Evolutionary conservation across 345 rosid genomes (phyloP), one percentile per base, ranked within the genome.

Genomic region (Citrus medica): DNA sequence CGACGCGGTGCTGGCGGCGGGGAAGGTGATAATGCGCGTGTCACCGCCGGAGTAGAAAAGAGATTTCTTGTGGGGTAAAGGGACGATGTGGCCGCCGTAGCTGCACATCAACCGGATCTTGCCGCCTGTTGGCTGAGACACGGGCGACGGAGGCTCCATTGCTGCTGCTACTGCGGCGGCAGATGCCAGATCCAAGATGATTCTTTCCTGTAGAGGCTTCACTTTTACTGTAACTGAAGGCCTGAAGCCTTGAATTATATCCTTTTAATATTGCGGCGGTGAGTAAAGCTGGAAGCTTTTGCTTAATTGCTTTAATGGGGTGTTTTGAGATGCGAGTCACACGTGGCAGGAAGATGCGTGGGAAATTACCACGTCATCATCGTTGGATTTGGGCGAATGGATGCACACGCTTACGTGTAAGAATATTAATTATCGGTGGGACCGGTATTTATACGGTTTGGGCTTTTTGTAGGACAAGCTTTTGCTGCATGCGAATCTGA

Each of bases 21-120:
- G 79, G 80, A 85, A 53, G 78, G 85, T 76, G 71, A 89, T 76
- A 80, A 89, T 82, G 30, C 92, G 90, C 69, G 90, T 89, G 71
- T 87, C 92, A 24, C 92, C 92, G 32, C 90, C 90, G 10, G 80
- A 69, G 84, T 87, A 87, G 79, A 5, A 78, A 69, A 84, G 79
- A 70, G 88, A 76, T 76, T 94, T 94, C 69, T 82, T 74, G 64
- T 84, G 76, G 40, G 88, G 90, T 9, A 86, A 87, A 9, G 89
- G 82, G 73, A 81, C 67, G 76, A 94, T 86, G 61, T 75, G 88
- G 63, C 98, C 97, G 51, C 93, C 95, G 82, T 92, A 89, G 85
- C 97, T 89, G 82, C 95, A 90, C 98, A 94, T 93, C 51, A 94
- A 85, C 1, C 94, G 92, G 61, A 93, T 76, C 81, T 90, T 94